Base-by-base conservation (phyloP, 1,284 basidiomycete species). In the Cryptococcus neoformans region DNA sequence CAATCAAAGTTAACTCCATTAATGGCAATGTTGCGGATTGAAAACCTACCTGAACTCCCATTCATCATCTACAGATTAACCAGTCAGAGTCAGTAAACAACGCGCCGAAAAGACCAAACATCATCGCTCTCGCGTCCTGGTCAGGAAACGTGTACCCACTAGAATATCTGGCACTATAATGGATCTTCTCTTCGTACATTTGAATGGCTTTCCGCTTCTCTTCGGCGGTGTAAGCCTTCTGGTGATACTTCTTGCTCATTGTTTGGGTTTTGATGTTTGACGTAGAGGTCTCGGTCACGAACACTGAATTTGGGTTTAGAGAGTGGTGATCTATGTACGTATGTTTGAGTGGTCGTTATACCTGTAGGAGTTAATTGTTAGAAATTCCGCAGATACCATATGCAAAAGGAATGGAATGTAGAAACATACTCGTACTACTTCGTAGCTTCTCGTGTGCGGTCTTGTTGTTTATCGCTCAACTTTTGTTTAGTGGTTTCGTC, bases 161-260 rank as follows among this genome's bases (percentile, higher is more conserved):
- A 35, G 68, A 64, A 62, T 71, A 76, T 41, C 75, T 62, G 14
- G 66, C 47, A 46, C 67, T 69, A 58, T 76, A 79, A 51, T 68
- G 67, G 56, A 79, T 79, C 66, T 75, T 74, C 59, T 76, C 75
- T 16, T 69, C 60, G 57, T 74, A 77, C 59, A 69, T 72, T 60
- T 75, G 73, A 42, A 79, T 74, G 5, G 76, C 77, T 51, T 72
- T 68, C 36, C 67, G 61, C 65, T 76, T 75, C 61, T 78, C 75
- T 41, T 74, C 73, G 16, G 64, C 59, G n/a, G 72, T 71, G 62
- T 62, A 75, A 37, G 64, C 56, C 59, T 75, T 77, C 51, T 65
- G 66, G 28, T 62, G 63, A 50, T 70, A 67, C 55, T 73, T 75
- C 55, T 72, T 75, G 62, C 71, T 73, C 75, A 77, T 77, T 62